Evolutionary conservation across 2,329 filamentous ascomycete species (phyloP).

Genomic region (Hymenoscyphus infarciens): DNA sequence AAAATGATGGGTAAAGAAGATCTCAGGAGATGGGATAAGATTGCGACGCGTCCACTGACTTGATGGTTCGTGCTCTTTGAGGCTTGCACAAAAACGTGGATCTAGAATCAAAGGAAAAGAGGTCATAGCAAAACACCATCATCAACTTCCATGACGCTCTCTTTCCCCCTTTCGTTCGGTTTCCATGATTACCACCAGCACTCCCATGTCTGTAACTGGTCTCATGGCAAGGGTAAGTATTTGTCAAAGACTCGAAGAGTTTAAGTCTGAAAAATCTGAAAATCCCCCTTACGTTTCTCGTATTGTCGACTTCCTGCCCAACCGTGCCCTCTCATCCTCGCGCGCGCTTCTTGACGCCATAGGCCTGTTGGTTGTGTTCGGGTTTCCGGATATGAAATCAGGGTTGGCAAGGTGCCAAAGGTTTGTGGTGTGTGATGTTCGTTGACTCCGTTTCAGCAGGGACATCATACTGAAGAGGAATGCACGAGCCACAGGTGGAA

Average conservation of each 20-base stretch:
- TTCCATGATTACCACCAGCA: neutral
- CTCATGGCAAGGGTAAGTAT: neutral
- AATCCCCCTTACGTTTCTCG: neutral
- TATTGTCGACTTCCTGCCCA: neutral
- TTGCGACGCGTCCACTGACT: neutral
- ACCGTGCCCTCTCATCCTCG: slow-evolving; percentile 5
- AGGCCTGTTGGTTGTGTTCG: neutral
- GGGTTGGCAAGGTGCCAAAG: neutral
- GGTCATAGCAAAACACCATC: slow-evolving; percentile 5
- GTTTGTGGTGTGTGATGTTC: slow-evolving; percentile 7
- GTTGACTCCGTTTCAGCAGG: slow-evolving; percentile 6
- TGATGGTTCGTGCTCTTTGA: neutral
- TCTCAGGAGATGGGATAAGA: neutral
- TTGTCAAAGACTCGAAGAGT: neutral
- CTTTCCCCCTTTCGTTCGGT: neutral
- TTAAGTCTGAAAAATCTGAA: no score
- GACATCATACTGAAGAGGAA: slow-evolving; percentile 7
- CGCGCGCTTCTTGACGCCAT: slow-evolving; percentile 12
- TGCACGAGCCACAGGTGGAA: slow-evolving; percentile 1
- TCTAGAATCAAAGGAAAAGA: neutral
- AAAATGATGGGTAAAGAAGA: neutral
- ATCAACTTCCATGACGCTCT: slow-evolving; percentile 7
- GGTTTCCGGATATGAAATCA: neutral
- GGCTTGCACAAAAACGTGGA: slow-evolving; percentile 2
- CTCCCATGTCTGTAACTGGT: slow-evolving; percentile 2